These are phyloP conservation scores for Candida corydali DNA, from an alignment of 805 yeast genomes.

Conservation along the genomic window DNA sequence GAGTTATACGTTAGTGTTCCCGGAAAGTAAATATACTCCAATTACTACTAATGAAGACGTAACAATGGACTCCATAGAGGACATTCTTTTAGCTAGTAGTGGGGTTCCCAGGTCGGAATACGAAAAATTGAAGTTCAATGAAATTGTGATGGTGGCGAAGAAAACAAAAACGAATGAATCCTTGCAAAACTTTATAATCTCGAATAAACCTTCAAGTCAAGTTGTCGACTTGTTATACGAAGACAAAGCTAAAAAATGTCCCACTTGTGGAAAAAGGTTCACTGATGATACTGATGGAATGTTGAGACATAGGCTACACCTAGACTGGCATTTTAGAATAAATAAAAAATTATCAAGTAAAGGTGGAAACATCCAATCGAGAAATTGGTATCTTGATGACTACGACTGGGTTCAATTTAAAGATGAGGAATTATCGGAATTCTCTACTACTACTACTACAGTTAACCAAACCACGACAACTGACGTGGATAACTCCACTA, in stretches of 20 bases:
- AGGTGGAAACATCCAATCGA: slow-evolving; percentile 51
- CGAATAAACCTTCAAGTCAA: slow-evolving; percentile 28
- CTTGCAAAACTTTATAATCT: slow-evolving; percentile 36
- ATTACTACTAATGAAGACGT: slow-evolving; percentile 12
- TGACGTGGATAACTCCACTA: neutral
- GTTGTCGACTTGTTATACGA: slow-evolving; percentile 45
- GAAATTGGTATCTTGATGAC: slow-evolving; percentile 79
- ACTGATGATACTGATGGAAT: slow-evolving; percentile 54
- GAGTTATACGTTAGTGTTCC: slow-evolving; percentile 25
- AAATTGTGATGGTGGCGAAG: slow-evolving; percentile 24
- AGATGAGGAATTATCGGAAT: slow-evolving; percentile 53
- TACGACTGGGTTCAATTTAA: slow-evolving; percentile 69
- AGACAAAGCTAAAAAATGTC: slow-evolving; percentile 74
- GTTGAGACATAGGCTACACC: slow-evolving; percentile 55
- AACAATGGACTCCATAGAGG: slow-evolving; percentile 19
- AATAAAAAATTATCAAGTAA: slow-evolving; percentile 58
- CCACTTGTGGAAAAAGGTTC: slow-evolving; percentile 86
- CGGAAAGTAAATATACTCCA: slow-evolving; percentile 26
- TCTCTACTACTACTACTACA: slow-evolving; percentile 14
- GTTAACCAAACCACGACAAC: neutral
- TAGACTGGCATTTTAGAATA: slow-evolving; percentile 95
- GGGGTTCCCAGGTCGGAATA: slow-evolving; percentile 25
- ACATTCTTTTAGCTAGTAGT: slow-evolving; percentile 15
- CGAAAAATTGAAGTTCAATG: slow-evolving; percentile 29
- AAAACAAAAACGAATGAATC: slow-evolving; percentile 11